Evolutionary conservation across 108 stramenopile genomes (phyloP), one percentile per base, ranked within the genome.

Genomic region (Cyclotella baltica): DNA sequence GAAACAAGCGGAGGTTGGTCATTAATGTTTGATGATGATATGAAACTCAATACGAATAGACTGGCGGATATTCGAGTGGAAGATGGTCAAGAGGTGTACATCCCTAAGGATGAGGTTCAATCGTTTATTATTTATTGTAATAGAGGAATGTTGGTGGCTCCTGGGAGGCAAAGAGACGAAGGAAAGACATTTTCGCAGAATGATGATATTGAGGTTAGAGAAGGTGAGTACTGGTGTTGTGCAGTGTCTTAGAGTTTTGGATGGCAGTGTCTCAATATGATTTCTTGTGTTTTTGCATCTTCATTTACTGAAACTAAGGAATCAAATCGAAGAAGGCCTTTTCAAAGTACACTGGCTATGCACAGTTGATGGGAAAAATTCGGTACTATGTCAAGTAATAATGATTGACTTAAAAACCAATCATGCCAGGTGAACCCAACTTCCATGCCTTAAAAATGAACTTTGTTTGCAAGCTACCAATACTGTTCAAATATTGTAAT

Each of bases 121-220:
- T 67, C 67, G 2, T 67, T 67, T 67, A 18, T 50, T 20, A 67
- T 67, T 52, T 67, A 67, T 37, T 67, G 67, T 23, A 67, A 67
- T 16, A 50, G 35, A 33, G 67, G 67, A 9, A 50, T 67, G 67
- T 0, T 67, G 10, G 23, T 67, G 8, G 67, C 48, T n/a, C 8
- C 33, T 2, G 67, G 67, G 8, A 51, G 50, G 16, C 27, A 23
- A 0, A 1, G 40, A 34, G 23, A 33, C 28, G 67, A 67, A 51
- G 67, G 67, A 52, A 50, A 52, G 0, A 67, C 48, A 3, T 67
- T 67, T 52, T 38, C 48, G 19, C 50, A 51, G 16, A 51, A 67
- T 51, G 67, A 67, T 8, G 48, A 67, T 50, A 67, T 67, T 51
- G 67, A 50, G 48, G 67, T 67, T 0, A 67, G 30, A 51, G 67